Evolutionary conservation across 176 grass and related monocot genomes (phyloP).

Genomic region (Tuctoria greenei): DNA sequence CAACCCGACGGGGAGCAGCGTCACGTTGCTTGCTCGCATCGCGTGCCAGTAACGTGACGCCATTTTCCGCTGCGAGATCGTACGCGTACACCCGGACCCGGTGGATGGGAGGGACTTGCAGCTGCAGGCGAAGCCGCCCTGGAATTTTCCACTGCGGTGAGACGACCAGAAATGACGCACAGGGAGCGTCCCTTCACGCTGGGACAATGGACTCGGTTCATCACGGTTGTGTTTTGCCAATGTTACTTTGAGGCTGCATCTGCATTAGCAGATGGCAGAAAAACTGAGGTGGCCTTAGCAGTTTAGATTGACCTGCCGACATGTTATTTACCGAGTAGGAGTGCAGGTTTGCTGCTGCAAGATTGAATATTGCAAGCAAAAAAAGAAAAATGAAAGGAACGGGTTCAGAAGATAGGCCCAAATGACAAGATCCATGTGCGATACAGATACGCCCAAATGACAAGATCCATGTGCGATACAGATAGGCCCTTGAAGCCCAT

Average conservation of each 20-base stretch:
- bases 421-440: not conserved
- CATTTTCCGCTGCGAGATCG: not conserved
- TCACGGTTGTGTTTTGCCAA: not conserved
- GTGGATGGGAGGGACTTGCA: not conserved
- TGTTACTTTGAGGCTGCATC: not conserved
- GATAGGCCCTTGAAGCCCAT: not conserved
- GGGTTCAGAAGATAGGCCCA: not conserved
- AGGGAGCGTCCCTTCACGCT: not conserved
- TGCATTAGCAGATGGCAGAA: not conserved
- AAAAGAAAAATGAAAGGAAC: too few relatives aligned
- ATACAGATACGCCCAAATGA: not conserved
- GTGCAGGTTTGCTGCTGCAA: too few relatives aligned
- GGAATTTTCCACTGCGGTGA: not conserved
- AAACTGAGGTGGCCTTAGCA: too few relatives aligned
- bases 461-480: not conserved
- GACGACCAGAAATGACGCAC: not conserved
- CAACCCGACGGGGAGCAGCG: constrained; percentile 3
- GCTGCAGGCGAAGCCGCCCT: not conserved
- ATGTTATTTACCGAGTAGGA: not conserved
- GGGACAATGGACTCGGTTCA: not conserved
- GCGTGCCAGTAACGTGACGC: not conserved
- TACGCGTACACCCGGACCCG: not conserved
- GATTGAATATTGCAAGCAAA: too few relatives aligned
- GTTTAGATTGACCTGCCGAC: not conserved
- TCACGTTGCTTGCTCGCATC: constrained; percentile 30